A percentile compares a stretch with the other conserved stretches of the same genome.
Conservation (phyloP, 1,139 yeast species). For the Scheffersomyces stambukii region DNA sequence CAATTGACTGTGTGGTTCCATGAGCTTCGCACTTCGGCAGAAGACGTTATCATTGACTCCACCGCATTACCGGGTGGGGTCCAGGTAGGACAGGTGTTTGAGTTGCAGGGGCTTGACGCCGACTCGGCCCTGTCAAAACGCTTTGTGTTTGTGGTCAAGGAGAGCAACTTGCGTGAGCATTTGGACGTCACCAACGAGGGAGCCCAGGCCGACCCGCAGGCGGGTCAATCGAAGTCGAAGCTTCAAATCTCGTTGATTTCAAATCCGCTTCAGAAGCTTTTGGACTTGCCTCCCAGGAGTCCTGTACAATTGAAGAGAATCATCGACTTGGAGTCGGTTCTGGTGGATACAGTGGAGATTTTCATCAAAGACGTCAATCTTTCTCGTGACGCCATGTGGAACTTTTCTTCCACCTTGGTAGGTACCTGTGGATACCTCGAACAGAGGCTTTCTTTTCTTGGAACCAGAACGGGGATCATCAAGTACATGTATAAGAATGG, state of each 20-base stretch:
- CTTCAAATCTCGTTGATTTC: constrained; percentile 54
- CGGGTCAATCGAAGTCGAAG: constrained; percentile 10
- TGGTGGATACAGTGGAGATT: constrained; percentile 79
- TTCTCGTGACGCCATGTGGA: constrained; percentile 94
- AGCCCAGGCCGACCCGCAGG: constrained; percentile 3
- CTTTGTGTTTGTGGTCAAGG: constrained; percentile 21
- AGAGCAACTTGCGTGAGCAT: constrained; percentile 13
- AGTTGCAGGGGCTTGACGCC: constrained; percentile 27
- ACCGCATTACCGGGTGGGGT: constrained; percentile 52
- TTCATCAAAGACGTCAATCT: constrained; percentile 76
- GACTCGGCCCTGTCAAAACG: constrained; percentile 8
- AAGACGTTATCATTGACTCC: constrained; percentile 62
- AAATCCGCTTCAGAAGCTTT: constrained; percentile 54
- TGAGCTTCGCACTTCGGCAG: constrained; percentile 55
- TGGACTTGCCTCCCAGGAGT: constrained; percentile 68
- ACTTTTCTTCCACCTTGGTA: constrained; percentile 58
- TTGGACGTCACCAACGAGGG: constrained; percentile 5
- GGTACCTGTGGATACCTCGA: constrained; percentile 64
- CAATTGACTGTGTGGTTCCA: constrained; percentile 69
- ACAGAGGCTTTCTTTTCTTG: constrained; percentile 63
- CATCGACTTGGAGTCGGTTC: constrained; percentile 37
- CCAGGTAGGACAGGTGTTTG: constrained; percentile 71
- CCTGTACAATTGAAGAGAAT: constrained; percentile 50
- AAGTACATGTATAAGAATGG: constrained; percentile 72
- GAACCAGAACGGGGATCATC: constrained; percentile 55